Percentiles rank a stretch among this genome's conserved stretches.
Conservation (phyloP, 768 basidiomycete species). For the Lepiota brunneoincarnata region DNA sequence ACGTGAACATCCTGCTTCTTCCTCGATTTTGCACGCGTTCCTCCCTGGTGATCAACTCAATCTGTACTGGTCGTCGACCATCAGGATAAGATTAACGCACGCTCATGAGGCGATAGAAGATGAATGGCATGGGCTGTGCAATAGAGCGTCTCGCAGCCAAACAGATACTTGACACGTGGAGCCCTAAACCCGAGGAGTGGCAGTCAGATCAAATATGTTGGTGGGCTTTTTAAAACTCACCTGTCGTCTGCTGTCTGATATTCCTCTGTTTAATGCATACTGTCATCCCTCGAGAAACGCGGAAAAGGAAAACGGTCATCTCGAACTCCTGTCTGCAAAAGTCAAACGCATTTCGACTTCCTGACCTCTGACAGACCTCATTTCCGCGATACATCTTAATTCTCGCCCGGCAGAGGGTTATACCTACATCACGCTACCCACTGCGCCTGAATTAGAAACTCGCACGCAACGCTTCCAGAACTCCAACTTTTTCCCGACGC, state of each 20-base stretch:
- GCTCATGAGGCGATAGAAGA: neutral
- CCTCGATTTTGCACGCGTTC: no score
- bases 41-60: no score
- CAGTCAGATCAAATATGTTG: neutral
- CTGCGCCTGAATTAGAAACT: constrained; percentile 3
- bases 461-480: constrained; percentile 8
- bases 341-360: neutral
- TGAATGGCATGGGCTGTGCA: neutral
- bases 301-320: no score
- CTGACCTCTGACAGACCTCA: neutral
- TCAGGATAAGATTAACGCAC: no score
- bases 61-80: no score
- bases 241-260: constrained; percentile 6
- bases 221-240: neutral
- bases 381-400: neutral
- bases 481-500: neutral
- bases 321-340: neutral
- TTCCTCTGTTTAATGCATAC: neutral
- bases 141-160: neutral
- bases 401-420: neutral
- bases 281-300: neutral
- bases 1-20: no score
- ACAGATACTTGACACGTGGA: neutral
- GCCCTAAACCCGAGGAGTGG: constrained; percentile 6
- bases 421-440: neutral